Evolutionary conservation across 257 asterid genomes (phyloP), one percentile per base, ranked within the genome.

Genomic region (Pogostemon cablin): DNA sequence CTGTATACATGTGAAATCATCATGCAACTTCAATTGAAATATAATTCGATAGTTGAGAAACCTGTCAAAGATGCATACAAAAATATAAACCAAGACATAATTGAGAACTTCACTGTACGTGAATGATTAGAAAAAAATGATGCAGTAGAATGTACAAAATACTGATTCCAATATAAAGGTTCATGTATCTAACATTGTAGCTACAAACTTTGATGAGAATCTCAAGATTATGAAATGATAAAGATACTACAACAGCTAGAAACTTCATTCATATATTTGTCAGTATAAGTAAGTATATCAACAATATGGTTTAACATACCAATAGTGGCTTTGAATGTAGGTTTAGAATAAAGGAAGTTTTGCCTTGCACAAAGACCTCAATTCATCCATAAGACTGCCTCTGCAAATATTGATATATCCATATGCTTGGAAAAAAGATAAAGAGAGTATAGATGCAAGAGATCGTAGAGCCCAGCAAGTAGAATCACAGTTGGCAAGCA

Each of bases 321-420:
- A 91, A 83, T 93, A 93, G 77, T 81, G 96, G 81, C 93, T 85
- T 76, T 93, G 98, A 82, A 93, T 91, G 80, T 84, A 91, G 84
- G 76, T 90, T 86, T 93, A 93, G 80, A 89, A 89, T 68, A 91
- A 81, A 77, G 97, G 99, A 81, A 85, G 86, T 82, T 85, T 84
- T 81, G 92, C 88, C 82, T 84, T 89, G 96, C 97, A 91, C 98
- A 98, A 93, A 46, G 96, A 93, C 72, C 95, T 91, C 86, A 82
- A 47, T 75, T 84, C 86, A 83, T 77, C 87, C n/a, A 70, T 72
- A 54, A 79, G 62, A 41, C 70, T 82, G 75, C 88, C 85, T 74
- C 56, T 34, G 75, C 97, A 91, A 56, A 91, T 73, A 78, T 91
- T 93, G 76, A 71, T 67, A 81, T 85, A 89, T 25, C 97, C 97